Evolutionary conservation across 139 green algal genomes (phyloP), one percentile per base, ranked within the genome.

Genomic region (Chlamydomonas eustigma): DNA sequence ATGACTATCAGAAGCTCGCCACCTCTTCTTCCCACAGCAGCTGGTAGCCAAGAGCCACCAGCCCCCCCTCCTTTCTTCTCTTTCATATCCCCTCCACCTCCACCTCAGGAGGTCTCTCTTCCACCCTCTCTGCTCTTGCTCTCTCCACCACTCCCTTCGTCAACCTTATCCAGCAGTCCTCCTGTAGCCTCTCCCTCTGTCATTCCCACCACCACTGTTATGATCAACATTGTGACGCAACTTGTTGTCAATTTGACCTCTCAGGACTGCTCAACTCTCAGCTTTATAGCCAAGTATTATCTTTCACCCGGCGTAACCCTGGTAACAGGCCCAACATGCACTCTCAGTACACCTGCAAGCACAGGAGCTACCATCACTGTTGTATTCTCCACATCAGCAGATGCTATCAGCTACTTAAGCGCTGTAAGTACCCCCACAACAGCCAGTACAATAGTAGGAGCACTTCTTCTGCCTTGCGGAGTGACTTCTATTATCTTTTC

Each of bases 241-340:
- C n/a, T n/a, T n/a, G n/a, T n/a, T n/a, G n/a, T n/a, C n/a, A n/a
- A n/a, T n/a, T n/a, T n/a, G n/a, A n/a, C n/a, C n/a, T n/a, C 44
- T 58, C 44, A 70, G 25, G 58, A 70, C 18, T 70, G 58, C 58
- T 37, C 58, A 24, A 70, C 25, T 28, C 18, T 70, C 58, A 70
- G 25, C 24, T 70, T 70, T 28, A 35, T 70, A 24, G 58, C 58
- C 32, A 32, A 70, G 58, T 70, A 70, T 28, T 37, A 35, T 5
- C 58, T 70, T 28, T 22, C 18, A 70, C 6, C 25, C 25, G 6
- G 6, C 58, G 6, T 70, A 8, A 24, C 58, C 22, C 34, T 38
- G 4, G 34, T 58, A 12, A 28, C 58, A 33, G 58, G 34, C 1
- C 58, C 74, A 4, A 65, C 5, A 6, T 35, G 58, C 34, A 5